A percentile compares a stretch with the other conserved stretches of the same genome.
phyloP scores from a whole-genome alignment of 1,139 yeast species.

The Meyerozyma sp. region DNA sequence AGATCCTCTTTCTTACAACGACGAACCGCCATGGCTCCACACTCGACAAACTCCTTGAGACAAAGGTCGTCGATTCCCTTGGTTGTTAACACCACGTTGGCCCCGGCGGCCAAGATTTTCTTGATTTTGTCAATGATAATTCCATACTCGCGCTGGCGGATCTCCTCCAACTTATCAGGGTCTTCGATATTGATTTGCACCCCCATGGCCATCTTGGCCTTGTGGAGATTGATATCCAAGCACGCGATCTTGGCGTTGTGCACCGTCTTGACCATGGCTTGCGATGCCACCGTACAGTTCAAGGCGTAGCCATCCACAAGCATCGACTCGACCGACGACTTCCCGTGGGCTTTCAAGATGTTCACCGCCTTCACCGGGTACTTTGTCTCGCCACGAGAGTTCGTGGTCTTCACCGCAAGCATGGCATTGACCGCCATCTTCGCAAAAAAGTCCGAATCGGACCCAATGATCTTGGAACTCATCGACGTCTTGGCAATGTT shows the following conservation, averaged over 20 bases:
- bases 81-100: constrained; percentile 93
- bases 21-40: constrained; percentile 96
- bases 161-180: constrained; percentile 95
- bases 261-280: constrained; percentile 84
- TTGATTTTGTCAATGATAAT: constrained; percentile 83
- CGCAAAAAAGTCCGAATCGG: constrained; percentile 87
- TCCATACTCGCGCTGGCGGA: constrained; percentile 90
- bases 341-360: constrained; percentile 94
- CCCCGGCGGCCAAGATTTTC: constrained; percentile 88
- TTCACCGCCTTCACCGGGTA: constrained; percentile 98
- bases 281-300: constrained; percentile 96
- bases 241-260: constrained; percentile 83
- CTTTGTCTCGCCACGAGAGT: constrained; percentile 79
- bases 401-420: constrained; percentile 90
- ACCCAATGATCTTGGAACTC: constrained; percentile 96
- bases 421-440: constrained; percentile 92
- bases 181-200: constrained; percentile 96
- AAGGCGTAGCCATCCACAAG: constrained; percentile 92
- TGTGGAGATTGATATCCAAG: constrained; percentile 90
- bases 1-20: constrained; percentile 96
- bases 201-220: constrained; percentile 97
- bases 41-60: constrained; percentile 91
- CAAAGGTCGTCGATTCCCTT: constrained; percentile 98
- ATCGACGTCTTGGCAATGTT: constrained; percentile 95
- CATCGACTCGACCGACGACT: constrained; percentile 80